phyloP scores from a whole-genome alignment of 129 eudicot species.

The Sambucus nigra region DNA sequence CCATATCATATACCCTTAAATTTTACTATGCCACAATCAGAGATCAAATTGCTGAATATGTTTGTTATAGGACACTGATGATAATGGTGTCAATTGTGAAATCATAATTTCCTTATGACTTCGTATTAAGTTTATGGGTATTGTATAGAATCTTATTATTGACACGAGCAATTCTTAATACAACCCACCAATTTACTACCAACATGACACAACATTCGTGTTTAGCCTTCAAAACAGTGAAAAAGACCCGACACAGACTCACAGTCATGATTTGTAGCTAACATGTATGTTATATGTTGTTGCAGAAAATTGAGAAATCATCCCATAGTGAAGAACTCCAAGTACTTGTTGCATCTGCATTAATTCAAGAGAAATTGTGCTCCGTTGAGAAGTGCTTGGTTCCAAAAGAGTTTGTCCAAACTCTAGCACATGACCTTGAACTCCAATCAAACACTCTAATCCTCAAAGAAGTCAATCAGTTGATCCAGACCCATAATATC shows the following conservation, averaged over 20 bases:
- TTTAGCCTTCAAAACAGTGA: no score
- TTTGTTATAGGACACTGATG: no score
- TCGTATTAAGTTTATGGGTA: not conserved
- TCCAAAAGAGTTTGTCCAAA: slow-evolving; percentile 24
- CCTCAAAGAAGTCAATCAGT: slow-evolving; percentile 8
- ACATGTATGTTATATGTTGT: not conserved
- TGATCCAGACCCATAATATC: no score
- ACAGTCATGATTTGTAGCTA: not conserved
- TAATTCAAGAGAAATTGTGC: slow-evolving; percentile 63
- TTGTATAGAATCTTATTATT: not conserved
- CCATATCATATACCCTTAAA: no score
- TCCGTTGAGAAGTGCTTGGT: slow-evolving; percentile 50
- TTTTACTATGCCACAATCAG: no score
- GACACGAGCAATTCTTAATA: no score
- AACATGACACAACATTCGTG: no score
- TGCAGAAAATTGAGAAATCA: slow-evolving; percentile 27
- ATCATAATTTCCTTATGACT: not conserved
- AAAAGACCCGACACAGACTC: not conserved
- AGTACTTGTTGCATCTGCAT: slow-evolving; percentile 30
- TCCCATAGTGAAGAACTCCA: slow-evolving; percentile 23
- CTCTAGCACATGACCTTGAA: slow-evolving; percentile 21
- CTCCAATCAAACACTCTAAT: slow-evolving; percentile 16
- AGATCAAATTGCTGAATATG: no score
- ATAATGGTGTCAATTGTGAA: no score
- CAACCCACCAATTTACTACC: no score